phyloP scores from a whole-genome alignment of 2,329 filamentous ascomycete genomes.

The Hypomyces perniciosus region DNA sequence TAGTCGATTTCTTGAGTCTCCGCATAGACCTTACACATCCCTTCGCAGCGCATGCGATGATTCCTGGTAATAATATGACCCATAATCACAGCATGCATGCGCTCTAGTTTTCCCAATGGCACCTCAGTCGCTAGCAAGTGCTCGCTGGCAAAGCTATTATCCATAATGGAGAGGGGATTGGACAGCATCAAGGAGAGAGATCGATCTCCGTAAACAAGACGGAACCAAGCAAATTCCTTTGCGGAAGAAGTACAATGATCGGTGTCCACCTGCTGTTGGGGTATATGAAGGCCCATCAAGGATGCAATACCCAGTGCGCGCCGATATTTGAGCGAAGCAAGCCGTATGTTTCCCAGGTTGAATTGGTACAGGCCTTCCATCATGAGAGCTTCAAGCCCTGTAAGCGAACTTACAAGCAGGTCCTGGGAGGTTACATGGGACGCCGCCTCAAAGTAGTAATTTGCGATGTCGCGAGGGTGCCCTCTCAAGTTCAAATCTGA shows the following conservation, averaged over 20 bases:
- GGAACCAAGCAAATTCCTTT: conserved; percentile 29
- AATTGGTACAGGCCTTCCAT: conserved; percentile 1
- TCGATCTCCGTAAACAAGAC: conserved; percentile 32
- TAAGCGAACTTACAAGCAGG: not conserved
- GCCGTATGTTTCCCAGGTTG: not conserved
- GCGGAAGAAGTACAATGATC: not conserved
- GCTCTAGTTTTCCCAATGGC: conserved; percentile 26
- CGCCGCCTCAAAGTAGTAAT: conserved; percentile 2
- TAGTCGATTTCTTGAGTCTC: conserved; percentile 27
- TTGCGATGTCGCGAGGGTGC: not conserved
- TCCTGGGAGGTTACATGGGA: conserved; percentile 7
- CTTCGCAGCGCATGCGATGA: conserved; percentile 11
- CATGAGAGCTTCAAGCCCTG: conserved; percentile 2
- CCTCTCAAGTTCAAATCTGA: not conserved
- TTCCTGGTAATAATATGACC: conserved; percentile 27
- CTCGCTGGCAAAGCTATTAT: conserved; percentile 17
- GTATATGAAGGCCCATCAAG: not conserved
- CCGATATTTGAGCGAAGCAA: conserved; percentile 4
- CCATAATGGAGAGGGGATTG: conserved; percentile 27
- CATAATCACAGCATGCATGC: conserved; percentile 26
- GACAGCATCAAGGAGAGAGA: conserved; percentile 35
- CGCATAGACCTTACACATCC: conserved; percentile 16
- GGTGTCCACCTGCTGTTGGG: not conserved
- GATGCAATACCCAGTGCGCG: conserved; percentile 2
- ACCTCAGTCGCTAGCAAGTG: conserved; percentile 17